Base-by-base conservation (phyloP, 169 alveolate species). In the Plasmodium vinckei region DNA sequence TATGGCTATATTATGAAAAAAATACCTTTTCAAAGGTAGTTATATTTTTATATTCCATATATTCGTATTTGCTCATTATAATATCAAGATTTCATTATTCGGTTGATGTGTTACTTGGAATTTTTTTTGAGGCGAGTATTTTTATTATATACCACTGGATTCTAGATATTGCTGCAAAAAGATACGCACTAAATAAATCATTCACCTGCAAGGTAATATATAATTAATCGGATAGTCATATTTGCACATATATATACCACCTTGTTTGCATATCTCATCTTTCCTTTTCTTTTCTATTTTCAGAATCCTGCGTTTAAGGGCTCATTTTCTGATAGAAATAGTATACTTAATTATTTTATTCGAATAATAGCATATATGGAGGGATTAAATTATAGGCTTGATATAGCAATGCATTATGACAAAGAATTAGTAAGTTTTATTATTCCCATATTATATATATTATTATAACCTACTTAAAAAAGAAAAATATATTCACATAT, bases 31-130 rank as follows among this genome's bases (percentile, higher is more conserved):
- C 77, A 21, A 82, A 84, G 33, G 4, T 79, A 7, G 61, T 54
- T 5, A 17, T 90, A n/a, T 56, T 70, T 17, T 51, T 87, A 17
- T 87, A 69, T 39, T 67, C 75, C 44, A 51, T 64, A 12, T 47
- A 68, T 49, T 59, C 89, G 2, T 87, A 70, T 49, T 46, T 71
- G n/a, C 33, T 92, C 19, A 92, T 92, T 39, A 73, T 92, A 67
- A 87, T 91, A 15, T 67, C 94, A 17, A 88, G 88, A 72, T 70
- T 88, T 23, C 96, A 93, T 87, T 93, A 93, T 87, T 91, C 96
- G 21, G 92, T 93, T 53, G 96, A 93, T 61, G 95, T 93, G 27
- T 49, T 93, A 64, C 89, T 93, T 77, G 96, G 96, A n/a, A 25
- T 87, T n/a, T 69, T 87, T 21, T 63, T 88, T 23, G 89, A 77